phyloP scores from a whole-genome alignment of 2,329 filamentous ascomycete genomes.

The Fusarium nurragi region DNA sequence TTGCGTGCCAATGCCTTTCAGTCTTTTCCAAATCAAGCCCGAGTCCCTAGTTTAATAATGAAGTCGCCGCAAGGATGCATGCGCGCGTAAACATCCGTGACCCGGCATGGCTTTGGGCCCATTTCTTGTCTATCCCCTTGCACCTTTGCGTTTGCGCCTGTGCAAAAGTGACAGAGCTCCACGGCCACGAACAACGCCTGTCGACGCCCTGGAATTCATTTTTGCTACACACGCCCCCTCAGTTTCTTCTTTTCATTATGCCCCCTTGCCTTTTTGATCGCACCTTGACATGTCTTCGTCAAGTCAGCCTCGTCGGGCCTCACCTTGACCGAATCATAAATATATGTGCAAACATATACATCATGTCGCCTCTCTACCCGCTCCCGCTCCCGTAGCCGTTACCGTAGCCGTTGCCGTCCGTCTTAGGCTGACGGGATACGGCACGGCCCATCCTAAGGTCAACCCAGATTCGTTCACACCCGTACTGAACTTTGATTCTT shows the following conservation, averaged over 20 bases:
- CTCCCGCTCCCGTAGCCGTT: constrained; percentile 33
- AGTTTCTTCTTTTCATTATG: not conserved
- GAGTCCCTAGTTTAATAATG: constrained; percentile 22
- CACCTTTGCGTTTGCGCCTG: constrained; percentile 23
- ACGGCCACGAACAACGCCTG: constrained; percentile 29
- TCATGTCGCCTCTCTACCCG: constrained; percentile 36
- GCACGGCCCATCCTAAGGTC: constrained; percentile 39
- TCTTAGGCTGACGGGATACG: constrained; percentile 34
- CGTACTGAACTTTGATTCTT: constrained; percentile 25
- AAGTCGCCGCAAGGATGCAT: constrained; percentile 33
- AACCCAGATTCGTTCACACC: constrained; percentile 32
- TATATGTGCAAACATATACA: constrained; percentile 12
- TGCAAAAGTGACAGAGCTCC: constrained; percentile 13
- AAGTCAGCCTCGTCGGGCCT: constrained; percentile 23
- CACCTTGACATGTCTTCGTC: constrained; percentile 9
- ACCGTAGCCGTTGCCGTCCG: constrained; percentile 14
- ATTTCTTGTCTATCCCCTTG: constrained; percentile 35
- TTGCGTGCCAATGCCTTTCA: constrained; percentile 27
- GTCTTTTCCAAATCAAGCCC: constrained; percentile 42
- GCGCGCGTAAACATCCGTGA: constrained; percentile 27
- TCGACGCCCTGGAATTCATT: constrained; percentile 18
- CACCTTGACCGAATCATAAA: constrained; percentile 4
- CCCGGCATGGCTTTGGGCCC: constrained; percentile 20
- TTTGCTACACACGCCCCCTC: constrained; percentile 20
- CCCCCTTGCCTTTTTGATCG: constrained; percentile 8